Conservation (phyloP, 331 rosid species). For the Malus hybrid region DNA sequence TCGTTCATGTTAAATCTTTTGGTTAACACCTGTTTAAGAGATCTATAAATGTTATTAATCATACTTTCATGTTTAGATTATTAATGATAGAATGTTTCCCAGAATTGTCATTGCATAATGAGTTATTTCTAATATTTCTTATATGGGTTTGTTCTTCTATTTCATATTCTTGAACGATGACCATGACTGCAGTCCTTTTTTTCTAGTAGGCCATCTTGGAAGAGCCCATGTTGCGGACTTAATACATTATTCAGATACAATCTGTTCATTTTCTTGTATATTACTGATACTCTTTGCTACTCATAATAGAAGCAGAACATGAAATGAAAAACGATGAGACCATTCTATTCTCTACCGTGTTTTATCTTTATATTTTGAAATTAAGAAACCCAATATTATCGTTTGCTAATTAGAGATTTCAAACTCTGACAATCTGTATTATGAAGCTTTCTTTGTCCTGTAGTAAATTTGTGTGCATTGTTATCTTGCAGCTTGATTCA, state of each 20-base stretch:
- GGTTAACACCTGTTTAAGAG: too few relatives aligned
- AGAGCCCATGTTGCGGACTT: neutral
- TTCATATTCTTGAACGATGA: neutral
- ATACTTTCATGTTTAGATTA: neutral
- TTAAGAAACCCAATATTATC: neutral
- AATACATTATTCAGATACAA: neutral
- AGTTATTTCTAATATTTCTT: neutral
- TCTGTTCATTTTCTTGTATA: neutral
- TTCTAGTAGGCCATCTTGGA: neutral
- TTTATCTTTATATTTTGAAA: neutral
- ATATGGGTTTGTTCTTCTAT: neutral
- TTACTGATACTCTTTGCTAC: neutral
- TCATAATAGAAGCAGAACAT: neutral
- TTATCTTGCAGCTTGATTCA: neutral
- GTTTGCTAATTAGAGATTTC: neutral
- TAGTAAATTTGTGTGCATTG: neutral
- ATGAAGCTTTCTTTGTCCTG: neutral
- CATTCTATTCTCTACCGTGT: neutral
- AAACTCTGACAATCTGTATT: neutral
- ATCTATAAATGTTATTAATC: neutral
- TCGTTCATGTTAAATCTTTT: too few relatives aligned
- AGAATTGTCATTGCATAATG: neutral
- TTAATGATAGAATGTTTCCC: neutral
- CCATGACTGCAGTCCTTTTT: neutral
- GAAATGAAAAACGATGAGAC: neutral